Base-by-base conservation (phyloP, 1,139 yeast species). In the Magnusiomyces sp. region DNA sequence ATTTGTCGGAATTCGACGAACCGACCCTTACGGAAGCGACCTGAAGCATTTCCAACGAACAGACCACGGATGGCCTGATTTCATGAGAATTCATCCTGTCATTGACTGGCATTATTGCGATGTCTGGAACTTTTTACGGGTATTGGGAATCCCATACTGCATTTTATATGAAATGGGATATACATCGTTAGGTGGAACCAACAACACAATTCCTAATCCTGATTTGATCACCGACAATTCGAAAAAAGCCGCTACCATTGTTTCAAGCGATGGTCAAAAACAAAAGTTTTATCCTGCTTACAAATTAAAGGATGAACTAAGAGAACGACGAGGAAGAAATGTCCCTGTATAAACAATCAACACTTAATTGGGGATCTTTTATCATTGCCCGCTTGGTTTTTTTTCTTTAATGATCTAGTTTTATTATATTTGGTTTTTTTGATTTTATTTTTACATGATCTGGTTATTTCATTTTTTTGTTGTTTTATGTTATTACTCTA, bases 41-140 rank as follows among this genome's bases (percentile, higher is more conserved):
- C 70, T 88, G 38, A 56, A 70, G 14, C 73, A 73, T 50, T 75
- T 82, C 53, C 89, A 85, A 59, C 63, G 60, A 40, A 88, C 96
- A 0, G 95, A 88, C 62, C 83, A 79, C 55, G 80, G 87, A 48
- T 88, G 96, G 96, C 96, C 96, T n/a, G 69, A 71, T 38, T 88
- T 88, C 62, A 66, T 81, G 56, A 69, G 96, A 44, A 72, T 87
- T 9, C 92, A 87, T 59, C 95, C 96, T 0, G 82, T 88, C 11
- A 71, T 88, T 46, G 83, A 84, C 49, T 88, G 95, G 95, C 75
- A 75, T 43, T 86, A 84, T 58, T 75, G 74, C 29, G 87, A 87
- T 52, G 73, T 88, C 2, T 88, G 96, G 96, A 81, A 77, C 58
- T 50, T 50, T 44, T 43, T 84, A 50, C 62, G 76, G 37, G 73